Evolutionary conservation across 2,329 filamentous ascomycete genomes (phyloP), one percentile per base, ranked within the genome.

Genomic region (Colletotrichum sp.): DNA sequence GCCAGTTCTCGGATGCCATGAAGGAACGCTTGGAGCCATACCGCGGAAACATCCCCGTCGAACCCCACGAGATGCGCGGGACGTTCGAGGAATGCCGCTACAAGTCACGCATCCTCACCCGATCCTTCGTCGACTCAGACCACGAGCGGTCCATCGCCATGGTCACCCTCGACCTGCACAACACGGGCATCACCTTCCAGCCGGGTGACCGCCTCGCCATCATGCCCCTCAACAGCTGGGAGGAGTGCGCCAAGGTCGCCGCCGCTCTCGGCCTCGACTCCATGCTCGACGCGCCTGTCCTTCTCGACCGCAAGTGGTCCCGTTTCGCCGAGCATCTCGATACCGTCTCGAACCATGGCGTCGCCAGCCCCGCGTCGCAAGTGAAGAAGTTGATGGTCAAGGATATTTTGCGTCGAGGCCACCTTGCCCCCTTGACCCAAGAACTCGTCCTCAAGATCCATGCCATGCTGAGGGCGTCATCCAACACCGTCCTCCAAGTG

Each of bases 1-100:
- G 81, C 30, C 87, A 88, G 71, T 89, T 90, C 80, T 90, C 88
- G 0, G 88, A 89, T 68, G 84, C 88, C 4, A 90, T 90, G 88
- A 90, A 90, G 80, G 89, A 90, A 78, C 84, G 88, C 6, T 84
- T 90, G 6, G 88, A 89, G 77, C 88, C 88, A 4, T 89, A 85
- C 74, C 84, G 89, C 2, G 88, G 88, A 0, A 82, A 84, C 26
- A 83, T 89, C 30, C 79, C 85, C 5, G 81, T 88, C 9, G 89
- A 91, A 71, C 89, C 89, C 1, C 86, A 90, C 68, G 83, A 90
- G 71, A 90, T 90, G 87, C 86, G 89, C 8, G 89, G 89, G 0
- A 89, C 87, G 0, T 91, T 90, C 75, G 88, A 89, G 60, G 89
- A 91, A 79, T 90, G 89, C 76, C 86, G 89, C 2, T 90, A 90